A percentile compares a stretch with the other conserved stretches of the same genome.
Conservation (phyloP, 768 basidiomycete genomes). For the Sporobolomyces roseus region DNA sequence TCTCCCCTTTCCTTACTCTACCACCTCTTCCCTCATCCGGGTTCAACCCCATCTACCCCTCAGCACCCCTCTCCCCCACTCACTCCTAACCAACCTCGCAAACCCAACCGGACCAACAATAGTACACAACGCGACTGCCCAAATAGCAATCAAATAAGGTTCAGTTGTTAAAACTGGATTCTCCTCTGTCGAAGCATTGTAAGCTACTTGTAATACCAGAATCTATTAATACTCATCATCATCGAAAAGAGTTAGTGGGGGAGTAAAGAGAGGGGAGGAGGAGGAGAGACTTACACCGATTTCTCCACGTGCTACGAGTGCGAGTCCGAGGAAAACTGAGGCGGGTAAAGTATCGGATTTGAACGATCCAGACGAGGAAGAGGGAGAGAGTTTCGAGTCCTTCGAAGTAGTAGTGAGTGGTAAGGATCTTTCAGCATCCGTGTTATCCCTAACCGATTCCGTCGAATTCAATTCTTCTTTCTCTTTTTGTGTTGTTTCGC, state of each 20-base stretch:
- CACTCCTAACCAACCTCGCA: slow-evolving; percentile 30
- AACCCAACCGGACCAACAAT: slow-evolving; percentile 53
- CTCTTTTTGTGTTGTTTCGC: background rate
- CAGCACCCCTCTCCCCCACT: slow-evolving; percentile 25
- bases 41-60: slow-evolving; percentile 20
- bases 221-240: slow-evolving; percentile 7
- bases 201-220: slow-evolving; percentile 55
- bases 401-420: background rate
- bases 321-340: slow-evolving; percentile 55
- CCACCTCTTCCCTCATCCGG: background rate
- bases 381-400: too few species aligned
- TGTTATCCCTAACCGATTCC: too few species aligned
- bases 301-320: slow-evolving; percentile 66
- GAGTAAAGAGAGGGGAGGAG: background rate
- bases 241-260: background rate
- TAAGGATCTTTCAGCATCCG: background rate
- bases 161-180: slow-evolving; percentile 50
- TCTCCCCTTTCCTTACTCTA: background rate
- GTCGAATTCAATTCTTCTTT: too few species aligned
- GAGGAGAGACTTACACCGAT: slow-evolving; percentile 55
- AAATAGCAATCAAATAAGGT: slow-evolving; percentile 58
- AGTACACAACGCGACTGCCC: slow-evolving; percentile 60
- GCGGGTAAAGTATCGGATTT: slow-evolving; percentile 44
- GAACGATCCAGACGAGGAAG: too few species aligned
- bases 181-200: slow-evolving; percentile 29